phyloP scores from a whole-genome alignment of 2,329 filamentous ascomycete species.

The Aureobasidium sp. region DNA sequence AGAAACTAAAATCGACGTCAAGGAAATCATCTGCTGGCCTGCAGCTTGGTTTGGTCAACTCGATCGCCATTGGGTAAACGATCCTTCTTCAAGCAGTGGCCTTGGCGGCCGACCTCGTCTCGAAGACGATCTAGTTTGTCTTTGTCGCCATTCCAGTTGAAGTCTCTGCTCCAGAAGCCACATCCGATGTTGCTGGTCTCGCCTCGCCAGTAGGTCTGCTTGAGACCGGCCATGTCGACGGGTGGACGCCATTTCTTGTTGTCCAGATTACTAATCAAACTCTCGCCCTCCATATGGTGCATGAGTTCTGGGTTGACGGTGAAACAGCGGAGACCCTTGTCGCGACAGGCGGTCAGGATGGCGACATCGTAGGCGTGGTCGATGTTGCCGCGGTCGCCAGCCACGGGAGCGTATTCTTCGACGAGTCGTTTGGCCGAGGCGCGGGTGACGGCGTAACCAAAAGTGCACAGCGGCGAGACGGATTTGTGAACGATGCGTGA shows the following conservation, averaged over 20 bases:
- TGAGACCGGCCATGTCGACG: constrained; percentile 5
- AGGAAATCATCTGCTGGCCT: neutral
- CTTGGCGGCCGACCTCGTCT: constrained; percentile 30
- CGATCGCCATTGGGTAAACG: constrained; percentile 3
- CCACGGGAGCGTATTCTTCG: constrained; percentile 27
- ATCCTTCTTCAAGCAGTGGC: constrained; percentile 28
- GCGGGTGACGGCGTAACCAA: constrained; percentile 36
- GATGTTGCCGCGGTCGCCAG: constrained; percentile 20
- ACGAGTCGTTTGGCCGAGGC: constrained; percentile 27
- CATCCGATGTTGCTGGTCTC: constrained; percentile 27
- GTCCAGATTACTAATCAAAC: constrained; percentile 27
- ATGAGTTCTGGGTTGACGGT: constrained; percentile 33
- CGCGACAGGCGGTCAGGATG: constrained; percentile 31
- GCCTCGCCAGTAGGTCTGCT: constrained; percentile 3
- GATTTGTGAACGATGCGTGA: constrained; percentile 33
- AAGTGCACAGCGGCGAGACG: constrained; percentile 37
- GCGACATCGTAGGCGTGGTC: constrained; percentile 33
- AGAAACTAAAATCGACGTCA: neutral
- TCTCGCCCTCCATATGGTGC: constrained; percentile 29
- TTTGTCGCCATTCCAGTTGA: constrained; percentile 26
- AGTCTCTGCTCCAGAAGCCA: constrained; percentile 31
- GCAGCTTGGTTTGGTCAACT: neutral
- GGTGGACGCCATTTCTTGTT: constrained; percentile 10
- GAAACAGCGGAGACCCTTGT: constrained; percentile 28
- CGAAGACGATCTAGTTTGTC: constrained; percentile 26